Conservation (phyloP, 805 yeast genomes). For the Monosporozyma servazzii region DNA sequence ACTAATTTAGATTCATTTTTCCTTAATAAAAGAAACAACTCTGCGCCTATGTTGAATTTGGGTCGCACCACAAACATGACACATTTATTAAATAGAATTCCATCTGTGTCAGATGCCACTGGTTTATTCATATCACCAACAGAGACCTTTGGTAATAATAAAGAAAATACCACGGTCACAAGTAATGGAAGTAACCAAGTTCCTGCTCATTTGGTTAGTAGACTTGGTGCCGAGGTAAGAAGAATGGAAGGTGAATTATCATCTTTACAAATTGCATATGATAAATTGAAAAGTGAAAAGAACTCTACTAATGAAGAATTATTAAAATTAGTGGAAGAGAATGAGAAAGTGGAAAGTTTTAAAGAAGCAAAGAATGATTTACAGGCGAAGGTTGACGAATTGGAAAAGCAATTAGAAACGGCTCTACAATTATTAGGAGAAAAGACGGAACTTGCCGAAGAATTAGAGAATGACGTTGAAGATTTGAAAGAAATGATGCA, state of each 20-base stretch:
- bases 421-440: slow-evolving; percentile 70
- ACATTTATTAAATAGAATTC: neutral
- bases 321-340: slow-evolving; percentile 45
- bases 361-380: slow-evolving; percentile 30
- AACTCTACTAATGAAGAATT: slow-evolving; percentile 62
- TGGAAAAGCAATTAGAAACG: slow-evolving; percentile 42
- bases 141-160: neutral
- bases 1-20: slow-evolving; percentile 11
- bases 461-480: slow-evolving; percentile 75
- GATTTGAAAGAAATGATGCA: slow-evolving; percentile 81
- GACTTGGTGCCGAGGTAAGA: slow-evolving; percentile 67
- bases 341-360: slow-evolving; percentile 35
- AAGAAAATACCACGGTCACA: slow-evolving; percentile 1
- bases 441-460: slow-evolving; percentile 77
- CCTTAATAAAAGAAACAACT: slow-evolving; percentile 2
- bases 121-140: neutral
- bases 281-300: slow-evolving; percentile 45
- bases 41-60: slow-evolving; percentile 1
- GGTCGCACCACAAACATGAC: neutral
- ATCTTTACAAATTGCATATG: slow-evolving; percentile 54
- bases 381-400: slow-evolving; percentile 26
- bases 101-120: neutral
- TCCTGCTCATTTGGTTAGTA: slow-evolving; percentile 53
- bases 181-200: slow-evolving; percentile 7
- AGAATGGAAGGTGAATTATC: slow-evolving; percentile 71